A percentile compares a stretch with the other conserved stretches of the same genome.
Evolutionary conservation across 2,329 filamentous ascomycete genomes (phyloP).

Genomic region (Davidsoniella neocaledoniae): DNA sequence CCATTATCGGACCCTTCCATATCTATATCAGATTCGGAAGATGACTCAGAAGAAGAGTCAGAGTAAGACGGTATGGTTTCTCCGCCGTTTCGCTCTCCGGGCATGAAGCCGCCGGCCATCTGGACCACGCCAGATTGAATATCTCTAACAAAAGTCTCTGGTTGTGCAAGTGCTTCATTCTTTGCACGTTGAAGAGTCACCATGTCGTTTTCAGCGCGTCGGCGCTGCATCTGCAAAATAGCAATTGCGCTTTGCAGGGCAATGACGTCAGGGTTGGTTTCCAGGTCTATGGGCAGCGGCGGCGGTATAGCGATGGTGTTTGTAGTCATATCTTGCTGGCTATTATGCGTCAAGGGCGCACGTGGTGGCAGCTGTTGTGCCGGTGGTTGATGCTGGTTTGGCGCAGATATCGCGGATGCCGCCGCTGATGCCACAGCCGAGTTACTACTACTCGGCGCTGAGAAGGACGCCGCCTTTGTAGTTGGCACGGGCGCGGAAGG

Average conservation of each 20-base stretch:
- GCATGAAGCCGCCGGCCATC: conserved; percentile 20
- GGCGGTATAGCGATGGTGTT: conserved; percentile 28
- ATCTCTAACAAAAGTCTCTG: conserved; percentile 54
- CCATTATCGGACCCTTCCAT: conserved; percentile 10
- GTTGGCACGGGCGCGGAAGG: neutral
- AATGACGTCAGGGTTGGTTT: conserved; percentile 66
- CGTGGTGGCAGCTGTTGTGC: conserved; percentile 18
- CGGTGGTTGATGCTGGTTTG: conserved; percentile 7
- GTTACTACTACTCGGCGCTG: conserved; percentile 9
- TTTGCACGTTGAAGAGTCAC: conserved; percentile 52
- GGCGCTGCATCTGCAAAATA: conserved; percentile 71
- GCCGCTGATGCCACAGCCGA: conserved; percentile 6
- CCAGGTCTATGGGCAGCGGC: conserved; percentile 38
- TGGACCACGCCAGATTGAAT: conserved; percentile 45
- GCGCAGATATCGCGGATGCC: conserved; percentile 7
- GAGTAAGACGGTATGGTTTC: conserved; percentile 10
- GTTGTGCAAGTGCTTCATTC: conserved; percentile 50
- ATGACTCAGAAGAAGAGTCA: conserved; percentile 18
- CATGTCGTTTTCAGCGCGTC: conserved; percentile 62
- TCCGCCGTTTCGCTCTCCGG: conserved; percentile 5
- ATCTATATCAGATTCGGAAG: conserved; percentile 11
- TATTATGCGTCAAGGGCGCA: conserved; percentile 29
- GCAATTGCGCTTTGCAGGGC: conserved; percentile 74
- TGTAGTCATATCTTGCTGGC: conserved; percentile 20
- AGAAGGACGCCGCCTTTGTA: neutral